Percentiles rank a stretch among this genome's conserved stretches.
These are phyloP conservation scores for Pseudopyrenochaeta lycopersici DNA, from an alignment of 2,329 filamentous ascomycete species.

Conservation along the genomic window DNA sequence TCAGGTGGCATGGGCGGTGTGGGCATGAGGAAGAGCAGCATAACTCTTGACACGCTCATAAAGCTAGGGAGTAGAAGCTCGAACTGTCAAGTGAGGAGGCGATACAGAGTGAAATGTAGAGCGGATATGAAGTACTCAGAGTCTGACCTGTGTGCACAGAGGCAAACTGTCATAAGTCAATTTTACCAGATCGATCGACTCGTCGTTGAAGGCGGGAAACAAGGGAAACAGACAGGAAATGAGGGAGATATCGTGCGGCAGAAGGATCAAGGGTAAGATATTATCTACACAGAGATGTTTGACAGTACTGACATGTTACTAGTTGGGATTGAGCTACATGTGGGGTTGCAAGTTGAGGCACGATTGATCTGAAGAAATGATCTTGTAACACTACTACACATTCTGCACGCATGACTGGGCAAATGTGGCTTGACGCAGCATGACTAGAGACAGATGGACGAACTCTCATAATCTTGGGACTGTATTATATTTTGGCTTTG, in stretches of 20 bases:
- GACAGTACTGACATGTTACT: constrained; percentile 12
- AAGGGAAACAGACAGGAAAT: constrained; percentile 75
- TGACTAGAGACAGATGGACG: not conserved
- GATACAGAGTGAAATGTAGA: not conserved
- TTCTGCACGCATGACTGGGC: not conserved
- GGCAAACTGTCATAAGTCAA: constrained; percentile 93
- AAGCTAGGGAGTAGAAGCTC: no score
- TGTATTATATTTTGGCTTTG: not conserved
- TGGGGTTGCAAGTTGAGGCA: not conserved
- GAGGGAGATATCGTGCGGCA: constrained; percentile 75
- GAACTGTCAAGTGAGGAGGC: no score
- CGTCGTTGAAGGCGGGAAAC: constrained; percentile 88
- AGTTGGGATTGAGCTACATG: constrained; percentile 29
- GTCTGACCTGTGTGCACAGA: constrained; percentile 66
- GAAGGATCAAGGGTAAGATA: constrained; percentile 78
- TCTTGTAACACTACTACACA: constrained; percentile 8
- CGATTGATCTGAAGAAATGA: constrained; percentile 13
- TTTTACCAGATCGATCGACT: constrained; percentile 93
- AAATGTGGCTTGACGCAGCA: not conserved
- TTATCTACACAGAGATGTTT: no score
- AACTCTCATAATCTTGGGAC: not conserved
- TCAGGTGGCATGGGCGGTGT: no score
- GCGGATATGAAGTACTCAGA: not conserved
- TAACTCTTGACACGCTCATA: no score
- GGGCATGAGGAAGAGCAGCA: no score